phyloP scores from a whole-genome alignment of 2,329 filamentous ascomycete genomes.

The Botrytis cinerea region DNA sequence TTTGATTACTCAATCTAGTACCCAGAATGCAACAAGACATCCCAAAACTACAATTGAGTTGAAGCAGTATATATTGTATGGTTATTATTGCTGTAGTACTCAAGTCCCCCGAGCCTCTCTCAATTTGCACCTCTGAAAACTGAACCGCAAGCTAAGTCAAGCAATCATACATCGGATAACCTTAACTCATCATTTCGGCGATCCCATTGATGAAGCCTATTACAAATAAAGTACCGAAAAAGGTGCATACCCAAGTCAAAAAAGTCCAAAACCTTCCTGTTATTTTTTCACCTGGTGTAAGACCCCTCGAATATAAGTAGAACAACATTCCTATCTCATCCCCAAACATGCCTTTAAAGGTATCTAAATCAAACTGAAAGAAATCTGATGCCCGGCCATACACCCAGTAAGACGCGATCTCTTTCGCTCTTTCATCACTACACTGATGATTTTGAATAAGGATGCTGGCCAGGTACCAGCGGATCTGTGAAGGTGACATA shows the following conservation, averaged over 20 bases:
- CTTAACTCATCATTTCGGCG: too few relatives aligned
- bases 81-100: neutral
- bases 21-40: neutral
- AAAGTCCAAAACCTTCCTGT: rapidly evolving
- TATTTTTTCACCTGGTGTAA: neutral
- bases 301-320: neutral
- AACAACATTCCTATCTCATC: slow-evolving; percentile 6
- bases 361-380: slow-evolving; percentile 10
- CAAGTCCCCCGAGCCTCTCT: neutral
- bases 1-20: neutral
- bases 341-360: slow-evolving; percentile 8
- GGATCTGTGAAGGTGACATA: neutral
- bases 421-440: rapidly evolving
- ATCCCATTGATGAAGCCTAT: too few relatives aligned
- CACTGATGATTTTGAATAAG: slow-evolving; percentile 2
- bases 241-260: too few relatives aligned
- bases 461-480: neutral
- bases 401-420: neutral
- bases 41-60: neutral
- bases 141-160: neutral
- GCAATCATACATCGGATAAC: too few relatives aligned
- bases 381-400: slow-evolving; percentile 15
- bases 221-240: too few relatives aligned
- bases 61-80: neutral
- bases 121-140: neutral